A percentile compares a stretch with the other conserved stretches of the same genome.
Evolutionary conservation across 129 eudicot genomes (phyloP).

Genomic region (Saposhnikovia divaricata): DNA sequence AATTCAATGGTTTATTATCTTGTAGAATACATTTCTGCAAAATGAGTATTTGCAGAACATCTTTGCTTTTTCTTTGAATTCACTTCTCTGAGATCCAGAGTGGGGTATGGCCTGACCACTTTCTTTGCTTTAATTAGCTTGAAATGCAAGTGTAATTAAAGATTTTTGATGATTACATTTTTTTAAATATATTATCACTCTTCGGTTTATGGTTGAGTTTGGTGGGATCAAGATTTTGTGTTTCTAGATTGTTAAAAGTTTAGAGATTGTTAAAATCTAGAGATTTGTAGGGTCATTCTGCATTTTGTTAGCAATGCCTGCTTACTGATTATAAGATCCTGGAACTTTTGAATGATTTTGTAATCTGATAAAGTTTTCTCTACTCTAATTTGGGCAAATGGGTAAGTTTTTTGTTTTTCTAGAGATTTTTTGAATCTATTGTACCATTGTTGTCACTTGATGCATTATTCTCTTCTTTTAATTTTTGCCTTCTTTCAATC

Average conservation of each 20-base stretch:
- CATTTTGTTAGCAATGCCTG: conserved; percentile 3
- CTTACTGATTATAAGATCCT: not conserved
- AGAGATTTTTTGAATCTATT: not conserved
- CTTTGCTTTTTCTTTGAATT: conserved; percentile 49
- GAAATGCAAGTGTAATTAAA: conserved; percentile 54
- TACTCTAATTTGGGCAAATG: conserved; percentile 19
- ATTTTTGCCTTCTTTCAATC: not conserved
- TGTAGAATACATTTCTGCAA: conserved; percentile 11
- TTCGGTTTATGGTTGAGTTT: conserved; percentile 15
- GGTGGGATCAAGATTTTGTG: conserved; percentile 23
- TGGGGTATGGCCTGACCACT: conserved; percentile 44
- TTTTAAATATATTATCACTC: conserved; percentile 12
- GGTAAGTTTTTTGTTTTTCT: conserved; percentile 18
- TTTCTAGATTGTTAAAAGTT: conserved; percentile 7
- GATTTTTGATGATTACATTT: conserved; percentile 30
- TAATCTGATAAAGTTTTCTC: conserved; percentile 9
- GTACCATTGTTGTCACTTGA: not conserved
- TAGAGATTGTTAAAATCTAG: conserved; percentile 7
- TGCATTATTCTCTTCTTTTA: not conserved
- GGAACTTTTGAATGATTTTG: not conserved
- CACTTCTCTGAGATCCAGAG: conserved; percentile 69
- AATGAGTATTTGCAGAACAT: conserved; percentile 20
- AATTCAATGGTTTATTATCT: conserved; percentile 2
- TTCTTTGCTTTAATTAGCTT: conserved; percentile 31
- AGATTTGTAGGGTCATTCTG: conserved; percentile 13